Evolutionary conservation across 805 yeast species (phyloP), one percentile per base, ranked within the genome.

Genomic region (Schwanniomyces pseudopolymorphus): DNA sequence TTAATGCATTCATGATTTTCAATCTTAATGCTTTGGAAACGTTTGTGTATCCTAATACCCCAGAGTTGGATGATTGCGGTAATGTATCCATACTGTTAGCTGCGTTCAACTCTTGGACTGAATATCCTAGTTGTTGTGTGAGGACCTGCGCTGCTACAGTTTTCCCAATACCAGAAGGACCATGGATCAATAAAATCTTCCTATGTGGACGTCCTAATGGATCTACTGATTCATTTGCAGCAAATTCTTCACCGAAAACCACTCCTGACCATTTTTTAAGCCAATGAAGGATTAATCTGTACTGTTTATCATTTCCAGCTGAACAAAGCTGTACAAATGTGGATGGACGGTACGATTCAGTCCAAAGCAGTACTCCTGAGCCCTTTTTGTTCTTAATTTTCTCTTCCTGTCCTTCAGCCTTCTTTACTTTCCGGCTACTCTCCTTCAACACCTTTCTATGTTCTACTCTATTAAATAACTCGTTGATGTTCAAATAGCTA

Each of bases 131-230:
- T 52, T 88, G 96, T 39, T 74, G 76, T 3, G 96, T 94, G 31
- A 90, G 77, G 1, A 89, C 80, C 58, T 91, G 97, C 0, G 92
- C 89, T 1, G 90, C 84, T 0, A 94, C 80, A 0, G 98, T 91
- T 60, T 92, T 92, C 8, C 99, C 99, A 14, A 86, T 75, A 1
- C 99, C 99, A 0, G 96, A 90, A 0, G 96, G 94, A 0, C 99
- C 99, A 60, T 85, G 89, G 9, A 94, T 77, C 35, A 94, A 68
- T 17, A 94, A 60, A 0, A 94, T 74, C 52, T 81, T 85, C 43
- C 77, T 76, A 13, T 63, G 68, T 5, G 75, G 75, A 11, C 76
- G 49, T 5, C 73, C 75, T 40, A 64, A 54, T 3, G 47, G 33
- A 52, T 72, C 76, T 1, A 52, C 55, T 13, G 40, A 41, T 13